Evolutionary conservation across 169 alveolate genomes (phyloP), one percentile per base, ranked within the genome.

Genomic region (Plasmodium inui): DNA sequence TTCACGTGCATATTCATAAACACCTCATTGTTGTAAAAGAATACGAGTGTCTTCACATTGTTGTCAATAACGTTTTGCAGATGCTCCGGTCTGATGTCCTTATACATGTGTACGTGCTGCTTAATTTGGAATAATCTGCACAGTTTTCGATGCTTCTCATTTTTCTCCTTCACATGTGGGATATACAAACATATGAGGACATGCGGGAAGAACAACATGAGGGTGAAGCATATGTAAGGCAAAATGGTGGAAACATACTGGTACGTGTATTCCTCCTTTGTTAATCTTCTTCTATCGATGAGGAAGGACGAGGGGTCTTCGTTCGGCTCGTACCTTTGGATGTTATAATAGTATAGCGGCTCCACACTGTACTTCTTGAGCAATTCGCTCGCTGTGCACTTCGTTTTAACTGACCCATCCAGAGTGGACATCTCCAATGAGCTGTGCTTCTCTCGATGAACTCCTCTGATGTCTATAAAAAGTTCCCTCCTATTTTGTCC

Each of bases 221-320:
- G 80, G 14, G 86, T 55, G 70, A 86, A 86, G 67, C 93, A 86
- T 86, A 86, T 74, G 81, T 86, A 86, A n/a, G 93, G 93, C 32
- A 86, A 86, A 17, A 76, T 76, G 14, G 86, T 76, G 22, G 93
- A 86, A 8, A 86, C 70, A 86, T 74, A 86, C 67, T 86, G 93
- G 67, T 86, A 86, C 6, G 44, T 86, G 44, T 86, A 86, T 55
- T 86, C 93, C 70, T 46, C 81, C 81, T 86, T 53, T 41, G 86
- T 86, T 86, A 86, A 53, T 44, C 93, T 74, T 86, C 53, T 86
- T 74, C 26, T 86, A 37, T 86, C 93, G 44, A 86, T 74, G 32
- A 86, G 79, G 30, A 86, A 86, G 17, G 93, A 86, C 26, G 93
- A 86, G 17, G 93, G 93, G n/a, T 86, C 93, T 14, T 28, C 37